These are phyloP conservation scores for Globisporangium nagaii DNA, from an alignment of 352 stramenopile species.

Conservation along the genomic window DNA sequence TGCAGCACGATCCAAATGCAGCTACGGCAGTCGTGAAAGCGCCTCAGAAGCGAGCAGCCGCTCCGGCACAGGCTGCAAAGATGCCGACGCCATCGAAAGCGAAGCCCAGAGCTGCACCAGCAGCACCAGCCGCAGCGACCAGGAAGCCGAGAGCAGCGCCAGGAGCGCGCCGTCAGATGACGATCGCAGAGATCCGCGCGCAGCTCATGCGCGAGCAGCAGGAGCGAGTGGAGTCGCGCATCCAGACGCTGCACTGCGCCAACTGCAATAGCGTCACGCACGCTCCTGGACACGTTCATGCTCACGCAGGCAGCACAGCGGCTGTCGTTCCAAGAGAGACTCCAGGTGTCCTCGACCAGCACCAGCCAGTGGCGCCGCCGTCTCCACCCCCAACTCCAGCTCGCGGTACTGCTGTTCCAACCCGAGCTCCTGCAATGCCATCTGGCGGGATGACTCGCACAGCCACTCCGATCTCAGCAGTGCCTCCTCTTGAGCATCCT, in stretches of 20 bases:
- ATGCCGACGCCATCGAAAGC: background rate
- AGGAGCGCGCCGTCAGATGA: conserved; percentile 15
- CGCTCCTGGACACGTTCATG: background rate
- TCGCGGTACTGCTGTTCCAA: background rate
- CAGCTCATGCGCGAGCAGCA: conserved; percentile 47
- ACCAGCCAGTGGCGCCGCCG: background rate
- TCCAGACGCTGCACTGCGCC: conserved; percentile 33
- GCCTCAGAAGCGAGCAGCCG: background rate
- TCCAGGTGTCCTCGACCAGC: too few species aligned
- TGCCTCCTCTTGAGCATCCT: too few species aligned
- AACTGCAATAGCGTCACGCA: conserved; percentile 10
- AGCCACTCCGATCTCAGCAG: too few species aligned
- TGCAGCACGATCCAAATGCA: background rate
- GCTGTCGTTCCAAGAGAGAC: too few species aligned
- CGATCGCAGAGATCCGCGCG: conserved; percentile 36
- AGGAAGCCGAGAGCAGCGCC: background rate
- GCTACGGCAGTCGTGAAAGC: background rate
- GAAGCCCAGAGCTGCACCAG: background rate
- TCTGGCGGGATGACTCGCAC: too few species aligned
- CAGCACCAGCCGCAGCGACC: background rate
- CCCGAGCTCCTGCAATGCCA: background rate
- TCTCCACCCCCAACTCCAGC: background rate
- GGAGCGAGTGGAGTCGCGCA: conserved; percentile 37
- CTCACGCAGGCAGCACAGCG: too few species aligned
- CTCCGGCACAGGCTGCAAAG: background rate